Conservation (phyloP, 148 eudicot genomes). For the Vaccinium myrtillus region DNA sequence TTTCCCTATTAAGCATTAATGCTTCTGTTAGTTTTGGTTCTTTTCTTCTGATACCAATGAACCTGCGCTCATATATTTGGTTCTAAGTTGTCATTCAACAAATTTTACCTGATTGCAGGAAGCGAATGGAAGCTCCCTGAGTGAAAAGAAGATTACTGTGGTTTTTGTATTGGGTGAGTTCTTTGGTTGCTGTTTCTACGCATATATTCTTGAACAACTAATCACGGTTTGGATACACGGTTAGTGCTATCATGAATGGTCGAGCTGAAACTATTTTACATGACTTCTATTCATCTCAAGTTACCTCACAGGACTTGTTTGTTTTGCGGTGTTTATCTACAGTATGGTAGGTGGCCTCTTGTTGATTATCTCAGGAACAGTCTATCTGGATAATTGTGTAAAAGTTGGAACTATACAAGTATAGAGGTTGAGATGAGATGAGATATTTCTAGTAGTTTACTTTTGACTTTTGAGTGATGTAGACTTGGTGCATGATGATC, state of each 20-base stretch:
- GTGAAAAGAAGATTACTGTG: conserved; percentile 35
- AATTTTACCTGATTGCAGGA: conserved; percentile 24
- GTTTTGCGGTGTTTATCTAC: not conserved
- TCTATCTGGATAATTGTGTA: not conserved
- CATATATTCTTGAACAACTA: not conserved
- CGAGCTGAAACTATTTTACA: not conserved
- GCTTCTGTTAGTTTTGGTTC: not conserved
- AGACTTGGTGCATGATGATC: not conserved
- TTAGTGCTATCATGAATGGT: not conserved
- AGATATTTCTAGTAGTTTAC: not conserved
- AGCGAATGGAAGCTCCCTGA: conserved; percentile 31
- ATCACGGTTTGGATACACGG: not conserved
- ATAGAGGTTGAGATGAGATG: not conserved
- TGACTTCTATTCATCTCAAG: not conserved
- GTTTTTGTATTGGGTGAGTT: conserved; percentile 49
- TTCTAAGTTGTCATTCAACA: conserved; percentile 5
- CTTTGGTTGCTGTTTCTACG: conserved; percentile 13
- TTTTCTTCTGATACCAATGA: not conserved
- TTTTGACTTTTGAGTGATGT: not conserved
- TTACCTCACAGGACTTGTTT: not conserved
- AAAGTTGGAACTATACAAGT: not conserved
- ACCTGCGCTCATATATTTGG: not conserved
- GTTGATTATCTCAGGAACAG: not conserved
- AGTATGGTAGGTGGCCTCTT: not conserved
- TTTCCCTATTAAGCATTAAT: not conserved